Percentiles rank a stretch among this genome's conserved stretches.
Conservation (phyloP, 2,329 filamentous ascomycete genomes). For the Fusarium heterosporum region DNA sequence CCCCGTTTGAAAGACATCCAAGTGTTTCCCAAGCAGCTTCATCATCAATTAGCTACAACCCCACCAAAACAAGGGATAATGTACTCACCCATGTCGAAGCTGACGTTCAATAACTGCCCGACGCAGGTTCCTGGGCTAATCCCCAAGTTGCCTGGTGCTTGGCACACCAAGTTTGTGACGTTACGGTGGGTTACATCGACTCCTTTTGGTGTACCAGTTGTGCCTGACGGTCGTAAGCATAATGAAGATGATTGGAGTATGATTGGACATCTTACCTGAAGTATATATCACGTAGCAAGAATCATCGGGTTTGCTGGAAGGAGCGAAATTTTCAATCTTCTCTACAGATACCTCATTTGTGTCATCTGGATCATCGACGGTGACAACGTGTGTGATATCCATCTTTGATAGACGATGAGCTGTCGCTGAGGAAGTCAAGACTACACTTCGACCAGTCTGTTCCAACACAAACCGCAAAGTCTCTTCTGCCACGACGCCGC, state of each 20-base stretch:
- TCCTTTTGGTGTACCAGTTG: constrained; percentile 69
- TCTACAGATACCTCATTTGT: neutral
- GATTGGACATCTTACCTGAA: constrained; percentile 54
- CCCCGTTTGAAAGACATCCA: constrained; percentile 66
- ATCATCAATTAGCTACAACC: neutral
- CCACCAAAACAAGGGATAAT: neutral
- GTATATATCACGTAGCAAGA: constrained; percentile 67
- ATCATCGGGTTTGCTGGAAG: constrained; percentile 36
- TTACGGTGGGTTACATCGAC: constrained; percentile 68
- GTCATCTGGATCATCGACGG: constrained; percentile 46
- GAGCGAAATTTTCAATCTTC: neutral
- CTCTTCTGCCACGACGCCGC: constrained; percentile 62
- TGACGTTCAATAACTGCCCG: constrained; percentile 67
- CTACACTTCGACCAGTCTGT: constrained; percentile 57
- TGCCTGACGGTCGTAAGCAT: constrained; percentile 50
- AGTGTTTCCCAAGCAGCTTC: constrained; percentile 70
- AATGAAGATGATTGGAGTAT: rapidly evolving
- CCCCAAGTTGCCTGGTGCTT: constrained; percentile 62
- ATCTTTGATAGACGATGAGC: constrained; percentile 43
- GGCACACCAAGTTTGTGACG: constrained; percentile 65
- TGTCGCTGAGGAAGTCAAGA: constrained; percentile 58
- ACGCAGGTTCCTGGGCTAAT: constrained; percentile 64
- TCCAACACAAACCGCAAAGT: constrained; percentile 62
- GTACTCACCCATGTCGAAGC: constrained; percentile 70
- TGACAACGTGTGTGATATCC: constrained; percentile 41